Base-by-base conservation (phyloP, 495 filamentous ascomycete genomes). In the Aspergillus conjunctus region DNA sequence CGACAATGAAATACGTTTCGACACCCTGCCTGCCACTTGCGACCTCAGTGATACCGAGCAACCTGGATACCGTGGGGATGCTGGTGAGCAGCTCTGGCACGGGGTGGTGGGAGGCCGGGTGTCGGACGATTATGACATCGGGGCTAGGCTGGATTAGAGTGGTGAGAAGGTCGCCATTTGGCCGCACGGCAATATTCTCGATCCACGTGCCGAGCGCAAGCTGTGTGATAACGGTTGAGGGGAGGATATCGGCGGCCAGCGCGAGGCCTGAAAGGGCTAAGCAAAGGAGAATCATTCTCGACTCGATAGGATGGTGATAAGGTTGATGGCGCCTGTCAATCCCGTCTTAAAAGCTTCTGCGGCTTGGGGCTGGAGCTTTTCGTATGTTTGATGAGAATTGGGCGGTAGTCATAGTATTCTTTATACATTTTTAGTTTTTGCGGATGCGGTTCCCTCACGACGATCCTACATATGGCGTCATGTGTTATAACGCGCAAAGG, bases 81-180 rank as follows among this genome's bases (percentile, higher is more conserved):
- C 14, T 46, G 43, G 15, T 18, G 7, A 46, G 43, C 9, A 18
- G 14, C 17, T 46, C 43, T 1, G 12, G 43, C 9, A 1, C 43
- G 1, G 43, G 43, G 43, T 46, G 43, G 43, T 46, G 43, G 9
- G 43, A 46, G 43, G 43, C 15, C 17, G 43, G 43, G 14, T 46
- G 15, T 46, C 43, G 43, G 43, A 46, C 43, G 18, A 20, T 46
- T 12, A 46, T 46, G 14, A 46, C 18, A 17, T 46, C 43, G 0
- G 43, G 43, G 43, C 3, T 46, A 3, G 43, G 43, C 17, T 46
- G 43, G 43, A 46, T 46, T 3, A 46, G 43, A 18, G 43, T 46
- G 4, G 43, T 46, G 43, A 46, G 43, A 18, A 46, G 43, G 14
- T 46, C 43, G 43, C 43, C 43, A 46, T 46, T 46, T 18, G 43